Conservation (phyloP, 108 stramenopile species). For the Cyclotella sp. region DNA sequence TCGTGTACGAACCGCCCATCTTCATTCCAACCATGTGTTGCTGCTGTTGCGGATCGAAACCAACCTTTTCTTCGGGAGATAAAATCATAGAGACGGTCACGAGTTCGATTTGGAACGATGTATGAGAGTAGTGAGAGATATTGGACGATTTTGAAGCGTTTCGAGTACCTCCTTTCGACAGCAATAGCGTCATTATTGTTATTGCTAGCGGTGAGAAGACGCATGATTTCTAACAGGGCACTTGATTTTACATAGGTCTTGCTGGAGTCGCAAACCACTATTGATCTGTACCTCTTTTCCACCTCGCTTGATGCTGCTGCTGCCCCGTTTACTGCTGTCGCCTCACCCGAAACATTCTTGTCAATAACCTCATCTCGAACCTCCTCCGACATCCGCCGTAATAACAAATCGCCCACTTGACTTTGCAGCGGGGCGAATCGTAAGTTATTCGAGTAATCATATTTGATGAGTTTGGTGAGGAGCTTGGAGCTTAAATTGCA, state of each 20-base stretch:
- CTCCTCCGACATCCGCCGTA: conserved; percentile 43
- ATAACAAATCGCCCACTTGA: conserved; percentile 37
- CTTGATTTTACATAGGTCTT: conserved; percentile 42
- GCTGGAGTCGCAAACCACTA: conserved; percentile 33
- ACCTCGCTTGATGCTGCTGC: background rate
- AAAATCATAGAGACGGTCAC: background rate
- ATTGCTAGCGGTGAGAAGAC: conserved; percentile 2
- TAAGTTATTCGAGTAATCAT: conserved; percentile 40
- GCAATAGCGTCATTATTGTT: background rate
- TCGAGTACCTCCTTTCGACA: background rate
- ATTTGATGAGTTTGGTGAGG: conserved; percentile 37
- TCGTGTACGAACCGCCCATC: conserved; percentile 50
- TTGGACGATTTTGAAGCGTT: background rate
- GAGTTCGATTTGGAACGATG: conserved; percentile 2
- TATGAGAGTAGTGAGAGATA: conserved; percentile 5
- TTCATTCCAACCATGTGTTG: conserved; percentile 30
- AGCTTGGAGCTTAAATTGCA: conserved; percentile 25
- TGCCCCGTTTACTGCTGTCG: background rate
- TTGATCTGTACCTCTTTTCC: conserved; percentile 29
- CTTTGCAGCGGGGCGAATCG: conserved; percentile 51
- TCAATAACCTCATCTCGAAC: conserved; percentile 18
- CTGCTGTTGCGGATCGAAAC: conserved; percentile 33
- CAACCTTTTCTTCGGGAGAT: conserved; percentile 12
- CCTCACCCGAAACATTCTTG: background rate
- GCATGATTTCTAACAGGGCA: conserved; percentile 40